These are phyloP conservation scores for Cyberlindnera galapagoensis DNA, from an alignment of 805 yeast species.

Conservation along the genomic window DNA sequence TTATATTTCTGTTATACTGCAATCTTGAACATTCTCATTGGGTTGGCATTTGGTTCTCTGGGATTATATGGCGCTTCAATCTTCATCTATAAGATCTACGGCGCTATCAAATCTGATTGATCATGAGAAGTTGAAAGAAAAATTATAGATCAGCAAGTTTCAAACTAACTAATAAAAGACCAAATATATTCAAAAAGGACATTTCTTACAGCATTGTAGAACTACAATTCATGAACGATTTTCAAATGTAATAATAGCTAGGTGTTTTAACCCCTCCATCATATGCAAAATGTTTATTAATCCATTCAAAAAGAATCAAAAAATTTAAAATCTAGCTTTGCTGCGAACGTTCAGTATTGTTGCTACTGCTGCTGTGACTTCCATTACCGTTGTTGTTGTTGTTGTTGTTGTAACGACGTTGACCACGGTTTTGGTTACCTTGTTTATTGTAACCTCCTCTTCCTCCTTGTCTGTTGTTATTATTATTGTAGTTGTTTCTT, in stretches of 20 bases:
- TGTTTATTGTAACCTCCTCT: slow-evolving; percentile 9
- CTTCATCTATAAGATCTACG: slow-evolving; percentile 58
- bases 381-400: slow-evolving; percentile 5
- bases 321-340: too few relatives aligned
- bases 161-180: too few relatives aligned
- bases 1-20: slow-evolving; percentile 69
- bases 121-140: too few relatives aligned
- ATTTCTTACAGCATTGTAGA: too few relatives aligned
- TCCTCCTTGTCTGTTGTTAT: slow-evolving; percentile 23
- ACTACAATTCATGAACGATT: too few relatives aligned
- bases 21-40: slow-evolving; percentile 53
- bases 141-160: too few relatives aligned
- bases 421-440: slow-evolving; percentile 6
- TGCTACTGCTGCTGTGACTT: slow-evolving; percentile 2
- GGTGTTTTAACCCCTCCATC: too few relatives aligned
- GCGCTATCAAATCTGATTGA: slow-evolving; percentile 51
- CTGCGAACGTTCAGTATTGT: too few relatives aligned
- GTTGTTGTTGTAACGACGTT: slow-evolving; percentile 18
- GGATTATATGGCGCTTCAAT: slow-evolving; percentile 61
- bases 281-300: too few relatives aligned
- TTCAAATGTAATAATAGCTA: too few relatives aligned
- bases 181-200: too few relatives aligned
- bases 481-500: slow-evolving; percentile 28
- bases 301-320: too few relatives aligned
- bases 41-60: slow-evolving; percentile 69